A percentile compares a stretch with the other conserved stretches of the same genome.
Conservation (phyloP, 1,284 basidiomycete genomes). For the Pseudozyma pruni region DNA sequence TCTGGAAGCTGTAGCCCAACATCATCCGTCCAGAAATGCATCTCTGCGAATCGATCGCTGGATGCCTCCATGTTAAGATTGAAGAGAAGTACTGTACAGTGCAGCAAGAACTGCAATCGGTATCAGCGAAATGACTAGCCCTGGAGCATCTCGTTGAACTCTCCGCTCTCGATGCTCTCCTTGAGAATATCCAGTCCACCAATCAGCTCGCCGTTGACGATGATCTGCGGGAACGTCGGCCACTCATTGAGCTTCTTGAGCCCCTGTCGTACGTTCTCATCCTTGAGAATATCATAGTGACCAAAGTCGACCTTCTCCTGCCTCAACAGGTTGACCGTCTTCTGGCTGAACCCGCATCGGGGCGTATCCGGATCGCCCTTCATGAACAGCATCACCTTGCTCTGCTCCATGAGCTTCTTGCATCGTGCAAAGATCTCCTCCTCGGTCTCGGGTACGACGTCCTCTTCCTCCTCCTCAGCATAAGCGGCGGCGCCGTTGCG, state of each 20-base stretch:
- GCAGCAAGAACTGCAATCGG: background rate
- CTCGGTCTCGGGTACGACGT: conserved; percentile 71
- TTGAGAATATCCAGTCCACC: conserved; percentile 73
- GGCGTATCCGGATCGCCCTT: conserved; percentile 87
- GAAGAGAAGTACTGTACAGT: conserved; percentile 32
- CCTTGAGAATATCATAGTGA: conserved; percentile 81
- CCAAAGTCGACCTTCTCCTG: conserved; percentile 76
- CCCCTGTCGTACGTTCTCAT: conserved; percentile 78
- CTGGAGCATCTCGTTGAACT: conserved; percentile 75
- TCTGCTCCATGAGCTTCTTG: conserved; percentile 75
- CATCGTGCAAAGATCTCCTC: conserved; percentile 77
- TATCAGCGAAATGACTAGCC: conserved; percentile 13
- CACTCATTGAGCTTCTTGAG: conserved; percentile 84
- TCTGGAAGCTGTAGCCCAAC: conserved; percentile 72
- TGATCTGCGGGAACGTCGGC: conserved; percentile 79
- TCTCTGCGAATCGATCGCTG: too few species aligned
- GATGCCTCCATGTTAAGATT: background rate
- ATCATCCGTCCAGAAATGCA: background rate
- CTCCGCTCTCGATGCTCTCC: conserved; percentile 71
- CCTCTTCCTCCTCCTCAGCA: conserved; percentile 40
- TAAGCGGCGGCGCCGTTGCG: conserved; percentile 18
- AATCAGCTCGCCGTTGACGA: conserved; percentile 78
- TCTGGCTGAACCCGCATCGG: conserved; percentile 78
- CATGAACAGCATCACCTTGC: conserved; percentile 90
- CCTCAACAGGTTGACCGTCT: conserved; percentile 76